Evolutionary conservation across 495 filamentous ascomycete species (phyloP).

Genomic region (Aspergillus funiculosus): DNA sequence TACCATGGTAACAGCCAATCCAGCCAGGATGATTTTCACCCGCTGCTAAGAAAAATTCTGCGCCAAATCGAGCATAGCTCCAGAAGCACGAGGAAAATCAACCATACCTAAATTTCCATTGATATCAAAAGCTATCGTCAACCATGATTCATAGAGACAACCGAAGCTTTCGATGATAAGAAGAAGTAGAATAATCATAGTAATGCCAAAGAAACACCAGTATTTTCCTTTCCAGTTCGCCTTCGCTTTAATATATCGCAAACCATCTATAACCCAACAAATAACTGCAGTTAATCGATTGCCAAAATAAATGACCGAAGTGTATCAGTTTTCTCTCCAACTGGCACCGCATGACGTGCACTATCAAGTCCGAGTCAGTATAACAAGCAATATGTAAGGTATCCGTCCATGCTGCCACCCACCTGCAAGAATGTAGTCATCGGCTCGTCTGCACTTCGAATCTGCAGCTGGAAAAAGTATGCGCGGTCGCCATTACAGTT

Average conservation of each 20-base stretch:
- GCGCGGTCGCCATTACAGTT: constrained; percentile 72
- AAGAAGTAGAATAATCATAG: no score
- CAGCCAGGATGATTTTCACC: constrained; percentile 10
- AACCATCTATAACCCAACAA: neutral
- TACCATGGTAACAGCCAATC: constrained; percentile 23
- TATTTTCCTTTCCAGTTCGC: constrained; percentile 1
- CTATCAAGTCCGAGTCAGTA: constrained; percentile 31
- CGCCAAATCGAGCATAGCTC: constrained; percentile 3
- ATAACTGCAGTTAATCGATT: no score
- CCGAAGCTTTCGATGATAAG: no score
- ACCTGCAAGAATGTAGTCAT: constrained; percentile 97
- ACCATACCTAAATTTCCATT: neutral
- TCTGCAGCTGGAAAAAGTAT: constrained; percentile 94
- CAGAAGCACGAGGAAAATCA: neutral
- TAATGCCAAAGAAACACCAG: neutral
- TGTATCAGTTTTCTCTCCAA: constrained; percentile 43
- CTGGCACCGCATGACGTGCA: constrained; percentile 40
- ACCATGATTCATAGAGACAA: no score
- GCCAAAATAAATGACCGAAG: constrained; percentile 7
- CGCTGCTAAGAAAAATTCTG: constrained; percentile 12
- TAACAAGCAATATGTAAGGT: constrained; percentile 14
- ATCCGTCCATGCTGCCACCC: constrained; percentile 23
- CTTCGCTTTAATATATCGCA: constrained; percentile 10
- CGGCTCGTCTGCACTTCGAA: constrained; percentile 95
- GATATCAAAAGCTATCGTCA: neutral